Evolutionary conservation across 352 stramenopile species (phyloP).

Genomic region (Globisporangium barbulae): DNA sequence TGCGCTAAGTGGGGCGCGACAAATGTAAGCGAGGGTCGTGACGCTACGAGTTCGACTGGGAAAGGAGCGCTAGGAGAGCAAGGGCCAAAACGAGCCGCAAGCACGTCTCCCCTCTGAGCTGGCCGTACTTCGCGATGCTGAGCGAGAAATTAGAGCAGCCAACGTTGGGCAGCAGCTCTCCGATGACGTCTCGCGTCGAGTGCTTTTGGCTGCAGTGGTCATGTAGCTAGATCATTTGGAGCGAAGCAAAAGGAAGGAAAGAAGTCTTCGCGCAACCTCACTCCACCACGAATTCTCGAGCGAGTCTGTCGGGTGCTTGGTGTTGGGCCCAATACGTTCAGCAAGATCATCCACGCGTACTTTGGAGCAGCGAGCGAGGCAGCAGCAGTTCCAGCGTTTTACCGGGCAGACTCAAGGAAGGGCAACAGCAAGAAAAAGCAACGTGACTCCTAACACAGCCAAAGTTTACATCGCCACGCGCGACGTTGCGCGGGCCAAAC

Average conservation of each 20-base stretch:
- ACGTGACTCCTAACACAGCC: not conserved
- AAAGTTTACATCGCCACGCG: not conserved
- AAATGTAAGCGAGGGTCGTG: not conserved
- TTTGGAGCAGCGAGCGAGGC: not conserved
- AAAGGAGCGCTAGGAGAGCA: not conserved
- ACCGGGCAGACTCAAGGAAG: not conserved
- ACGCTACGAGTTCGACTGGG: not conserved
- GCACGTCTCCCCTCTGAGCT: not conserved
- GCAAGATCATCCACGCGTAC: not conserved
- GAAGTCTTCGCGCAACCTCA: not conserved
- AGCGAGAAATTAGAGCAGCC: not conserved
- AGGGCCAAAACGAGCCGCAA: not conserved
- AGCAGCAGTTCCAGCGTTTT: not conserved
- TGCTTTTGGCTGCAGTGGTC: not conserved
- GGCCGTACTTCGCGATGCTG: not conserved
- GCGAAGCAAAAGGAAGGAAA: not conserved
- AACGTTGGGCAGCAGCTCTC: slow-evolving; percentile 1
- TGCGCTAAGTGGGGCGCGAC: not conserved
- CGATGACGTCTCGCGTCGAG: not conserved
- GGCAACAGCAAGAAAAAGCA: not conserved
- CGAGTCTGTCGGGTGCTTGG: not conserved
- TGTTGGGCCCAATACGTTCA: not conserved
- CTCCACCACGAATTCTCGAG: not conserved
- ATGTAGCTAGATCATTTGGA: not conserved
- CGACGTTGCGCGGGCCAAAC: not conserved